Evolutionary conservation across 164 flowering plant genomes (phyloP).

Genomic region (Liquidambar formosana): DNA sequence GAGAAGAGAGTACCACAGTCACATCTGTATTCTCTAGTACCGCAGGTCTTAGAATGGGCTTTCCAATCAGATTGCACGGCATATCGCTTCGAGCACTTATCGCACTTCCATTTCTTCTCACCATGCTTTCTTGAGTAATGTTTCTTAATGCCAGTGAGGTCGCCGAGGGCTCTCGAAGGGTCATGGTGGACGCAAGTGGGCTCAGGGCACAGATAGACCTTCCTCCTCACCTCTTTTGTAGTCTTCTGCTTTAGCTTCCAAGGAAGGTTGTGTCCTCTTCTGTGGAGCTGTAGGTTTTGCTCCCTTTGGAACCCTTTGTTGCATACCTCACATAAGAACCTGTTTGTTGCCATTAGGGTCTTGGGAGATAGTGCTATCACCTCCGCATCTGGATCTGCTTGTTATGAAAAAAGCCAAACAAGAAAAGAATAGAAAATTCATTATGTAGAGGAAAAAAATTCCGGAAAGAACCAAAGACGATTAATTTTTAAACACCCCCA

Average conservation of each 20-base stretch:
- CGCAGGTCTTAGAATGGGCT: constrained; percentile 28
- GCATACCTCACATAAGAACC: constrained; percentile 74
- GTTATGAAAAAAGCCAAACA: constrained; percentile 3
- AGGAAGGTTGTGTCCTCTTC: constrained; percentile 78
- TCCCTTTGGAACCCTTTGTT: constrained; percentile 79
- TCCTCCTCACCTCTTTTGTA: constrained; percentile 58
- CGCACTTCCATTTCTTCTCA: constrained; percentile 76
- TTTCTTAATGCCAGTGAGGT: constrained; percentile 80
- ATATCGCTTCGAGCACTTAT: constrained; percentile 67
- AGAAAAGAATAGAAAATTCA: background rate
- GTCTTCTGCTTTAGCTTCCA: constrained; percentile 73
- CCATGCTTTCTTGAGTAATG: constrained; percentile 74
- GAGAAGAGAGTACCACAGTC: constrained; percentile 32
- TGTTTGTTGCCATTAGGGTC: constrained; percentile 73
- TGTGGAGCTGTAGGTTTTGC: constrained; percentile 73
- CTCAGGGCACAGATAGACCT: constrained; percentile 71
- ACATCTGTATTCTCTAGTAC: constrained; percentile 24
- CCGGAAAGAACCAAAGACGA: no score
- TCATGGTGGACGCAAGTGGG: constrained; percentile 71
- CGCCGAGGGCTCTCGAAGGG: constrained; percentile 70
- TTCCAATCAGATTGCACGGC: constrained; percentile 39
- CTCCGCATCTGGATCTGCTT: constrained; percentile 82
- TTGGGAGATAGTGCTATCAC: constrained; percentile 74
- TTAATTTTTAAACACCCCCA: no score
- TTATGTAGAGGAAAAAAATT: no score